Percentiles rank a stretch among this genome's conserved stretches.
These are phyloP conservation scores for Lophiotrema nucula DNA, from an alignment of 495 filamentous ascomycete genomes.

Conservation along the genomic window DNA sequence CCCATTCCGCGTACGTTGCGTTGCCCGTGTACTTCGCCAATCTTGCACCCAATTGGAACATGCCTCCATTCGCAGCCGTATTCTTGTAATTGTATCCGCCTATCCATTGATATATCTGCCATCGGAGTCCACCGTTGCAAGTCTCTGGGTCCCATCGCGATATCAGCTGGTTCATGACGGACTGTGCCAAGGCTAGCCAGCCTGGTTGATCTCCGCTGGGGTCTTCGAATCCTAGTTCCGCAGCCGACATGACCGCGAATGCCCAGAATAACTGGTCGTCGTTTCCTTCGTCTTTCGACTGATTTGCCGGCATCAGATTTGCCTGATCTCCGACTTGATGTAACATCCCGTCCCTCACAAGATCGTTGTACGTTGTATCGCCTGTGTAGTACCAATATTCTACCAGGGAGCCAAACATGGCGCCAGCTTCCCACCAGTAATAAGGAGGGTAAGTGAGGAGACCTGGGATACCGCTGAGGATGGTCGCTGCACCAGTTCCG, in stretches of 20 bases:
- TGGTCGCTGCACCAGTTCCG: constrained; percentile 37
- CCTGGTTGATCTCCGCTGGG: constrained; percentile 21
- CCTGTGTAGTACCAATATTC: constrained; percentile 85
- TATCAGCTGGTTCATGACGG: constrained; percentile 37
- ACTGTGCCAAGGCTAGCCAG: constrained; percentile 36
- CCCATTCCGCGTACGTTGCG: constrained; percentile 74
- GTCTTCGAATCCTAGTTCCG: constrained; percentile 33
- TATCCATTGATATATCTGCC: constrained; percentile 83
- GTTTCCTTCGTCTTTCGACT: constrained; percentile 51
- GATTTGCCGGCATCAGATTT: constrained; percentile 79
- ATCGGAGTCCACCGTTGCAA: constrained; percentile 71
- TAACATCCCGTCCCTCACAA: constrained; percentile 64
- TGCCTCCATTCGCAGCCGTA: constrained; percentile 74
- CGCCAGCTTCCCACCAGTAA: constrained; percentile 76
- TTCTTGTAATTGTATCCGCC: constrained; percentile 82
- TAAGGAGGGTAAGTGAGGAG: constrained; percentile 57
- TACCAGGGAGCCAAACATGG: constrained; percentile 70
- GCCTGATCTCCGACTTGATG: constrained; percentile 66
- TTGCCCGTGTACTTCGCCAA: constrained; percentile 76
- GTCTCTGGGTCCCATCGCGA: constrained; percentile 64
- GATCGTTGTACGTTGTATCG: constrained; percentile 69
- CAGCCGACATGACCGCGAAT: constrained; percentile 38
- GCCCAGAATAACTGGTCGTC: constrained; percentile 42
- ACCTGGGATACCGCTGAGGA: constrained; percentile 61
- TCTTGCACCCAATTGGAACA: constrained; percentile 76